phyloP scores from a whole-genome alignment of 108 stramenopile species.

The Fragilariopsis cylindrus region DNA sequence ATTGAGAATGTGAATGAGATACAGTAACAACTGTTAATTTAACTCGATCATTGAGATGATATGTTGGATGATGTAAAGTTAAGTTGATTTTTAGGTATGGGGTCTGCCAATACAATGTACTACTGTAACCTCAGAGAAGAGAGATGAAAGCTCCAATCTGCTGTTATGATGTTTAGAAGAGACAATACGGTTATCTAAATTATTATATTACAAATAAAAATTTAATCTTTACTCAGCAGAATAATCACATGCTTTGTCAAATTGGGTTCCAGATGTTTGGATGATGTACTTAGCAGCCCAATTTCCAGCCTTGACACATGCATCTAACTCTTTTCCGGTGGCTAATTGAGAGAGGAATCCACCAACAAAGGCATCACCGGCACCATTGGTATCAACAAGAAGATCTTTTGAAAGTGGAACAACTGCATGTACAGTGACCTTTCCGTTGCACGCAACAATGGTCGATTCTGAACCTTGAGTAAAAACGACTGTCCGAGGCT shows the following conservation, averaged over 20 bases:
- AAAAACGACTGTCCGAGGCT: slow-evolving; percentile 93
- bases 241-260: slow-evolving; percentile 33
- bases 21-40: no score
- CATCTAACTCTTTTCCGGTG: slow-evolving; percentile 71
- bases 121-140: no score
- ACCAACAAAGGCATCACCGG: slow-evolving; percentile 99
- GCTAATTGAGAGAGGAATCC: slow-evolving; percentile 94
- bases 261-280: slow-evolving; percentile 93
- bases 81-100: no score
- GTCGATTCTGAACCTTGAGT: slow-evolving; percentile 96
- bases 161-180: no score
- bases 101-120: no score
- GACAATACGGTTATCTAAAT: no score
- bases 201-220: no score
- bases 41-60: no score
- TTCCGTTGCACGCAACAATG: slow-evolving; percentile 92
- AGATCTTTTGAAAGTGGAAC: slow-evolving; percentile 80
- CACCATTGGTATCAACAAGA: slow-evolving; percentile 99
- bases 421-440: slow-evolving; percentile 88
- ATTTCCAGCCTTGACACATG: slow-evolving; percentile 97
- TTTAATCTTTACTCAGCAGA: not conserved
- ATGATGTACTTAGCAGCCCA: slow-evolving; percentile 95
- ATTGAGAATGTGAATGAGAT: no score
- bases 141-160: no score
- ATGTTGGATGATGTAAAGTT: no score